These are phyloP conservation scores for Geotrichum histeridarum DNA, from an alignment of 1,139 yeast species.

Conservation along the genomic window DNA sequence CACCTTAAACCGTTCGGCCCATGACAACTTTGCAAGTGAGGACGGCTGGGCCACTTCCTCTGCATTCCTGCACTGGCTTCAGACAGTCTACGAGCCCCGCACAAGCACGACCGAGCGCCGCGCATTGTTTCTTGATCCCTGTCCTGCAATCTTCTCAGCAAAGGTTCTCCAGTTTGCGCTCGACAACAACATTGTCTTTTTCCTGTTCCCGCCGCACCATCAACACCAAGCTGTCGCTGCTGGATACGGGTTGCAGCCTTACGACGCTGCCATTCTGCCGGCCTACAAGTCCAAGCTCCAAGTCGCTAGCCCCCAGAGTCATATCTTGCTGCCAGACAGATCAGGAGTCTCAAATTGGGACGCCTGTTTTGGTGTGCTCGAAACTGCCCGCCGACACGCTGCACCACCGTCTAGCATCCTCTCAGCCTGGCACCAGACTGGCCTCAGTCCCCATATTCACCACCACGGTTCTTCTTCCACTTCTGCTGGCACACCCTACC, in stretches of 20 bases:
- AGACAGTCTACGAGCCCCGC: constrained; percentile 3
- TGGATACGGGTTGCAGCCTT: neutral
- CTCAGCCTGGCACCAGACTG: neutral
- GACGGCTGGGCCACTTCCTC: neutral
- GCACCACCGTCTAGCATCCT: neutral
- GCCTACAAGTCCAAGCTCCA: neutral
- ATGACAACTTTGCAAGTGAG: too few species aligned
- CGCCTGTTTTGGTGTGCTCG: neutral
- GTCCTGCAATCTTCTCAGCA: neutral
- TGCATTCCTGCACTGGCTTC: constrained; percentile 4
- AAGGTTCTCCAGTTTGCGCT: constrained; percentile 9
- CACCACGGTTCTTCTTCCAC: neutral
- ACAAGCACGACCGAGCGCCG: neutral
- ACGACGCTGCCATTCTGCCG: neutral
- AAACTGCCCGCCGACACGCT: neutral
- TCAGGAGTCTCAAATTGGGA: neutral
- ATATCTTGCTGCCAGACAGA: too few species aligned
- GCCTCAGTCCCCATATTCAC: neutral
- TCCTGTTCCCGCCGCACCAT: constrained; percentile 3
- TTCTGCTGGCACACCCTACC: too few species aligned
- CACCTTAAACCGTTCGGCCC: neutral
- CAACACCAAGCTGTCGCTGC: neutral
- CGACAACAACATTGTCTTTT: constrained; percentile 6
- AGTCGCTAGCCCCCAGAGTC: too few species aligned
- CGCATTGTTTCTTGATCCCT: constrained; percentile 5